A percentile compares a stretch with the other conserved stretches of the same genome.
These are phyloP conservation scores for Aspergillus sergii DNA, from an alignment of 2,329 filamentous ascomycete species.

Conservation along the genomic window DNA sequence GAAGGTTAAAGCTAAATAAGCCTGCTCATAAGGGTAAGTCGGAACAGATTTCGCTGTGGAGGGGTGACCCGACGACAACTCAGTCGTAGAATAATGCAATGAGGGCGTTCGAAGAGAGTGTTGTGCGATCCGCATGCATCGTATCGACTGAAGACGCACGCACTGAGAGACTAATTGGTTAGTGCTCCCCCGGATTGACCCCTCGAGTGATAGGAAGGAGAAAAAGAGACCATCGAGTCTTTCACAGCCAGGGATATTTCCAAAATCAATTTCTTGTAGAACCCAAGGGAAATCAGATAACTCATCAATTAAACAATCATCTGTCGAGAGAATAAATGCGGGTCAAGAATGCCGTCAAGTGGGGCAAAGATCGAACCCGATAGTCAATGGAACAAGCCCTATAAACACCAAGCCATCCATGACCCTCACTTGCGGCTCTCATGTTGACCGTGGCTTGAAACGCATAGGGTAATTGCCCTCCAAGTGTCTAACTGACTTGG, in stretches of 20 bases:
- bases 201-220: not conserved
- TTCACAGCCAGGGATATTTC: not conserved
- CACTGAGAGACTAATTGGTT: not conserved
- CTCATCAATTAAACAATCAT: conserved; percentile 4
- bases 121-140: conserved; percentile 22
- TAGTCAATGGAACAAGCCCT: conserved; percentile 6
- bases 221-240: not conserved
- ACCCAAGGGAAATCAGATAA: not conserved
- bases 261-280: not conserved
- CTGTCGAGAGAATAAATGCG: conserved; percentile 8
- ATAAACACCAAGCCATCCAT: not conserved
- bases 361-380: conserved; percentile 19
- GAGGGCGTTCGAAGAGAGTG: conserved; percentile 15
- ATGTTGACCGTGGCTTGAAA: conserved; percentile 15
- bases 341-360: conserved; percentile 14
- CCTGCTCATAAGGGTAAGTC: conserved; percentile 1
- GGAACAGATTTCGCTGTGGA: conserved; percentile 11
- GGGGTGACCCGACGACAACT: conserved; percentile 20
- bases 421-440: conserved; percentile 21
- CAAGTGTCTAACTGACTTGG: conserved; percentile 19
- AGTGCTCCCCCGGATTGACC: not conserved
- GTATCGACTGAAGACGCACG: conserved; percentile 11
- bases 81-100: conserved; percentile 19
- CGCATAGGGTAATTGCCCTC: conserved; percentile 5
- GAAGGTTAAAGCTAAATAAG: conserved; percentile 1